Conservation (phyloP, 1,284 basidiomycete genomes). For the Ustilago loliicola region DNA sequence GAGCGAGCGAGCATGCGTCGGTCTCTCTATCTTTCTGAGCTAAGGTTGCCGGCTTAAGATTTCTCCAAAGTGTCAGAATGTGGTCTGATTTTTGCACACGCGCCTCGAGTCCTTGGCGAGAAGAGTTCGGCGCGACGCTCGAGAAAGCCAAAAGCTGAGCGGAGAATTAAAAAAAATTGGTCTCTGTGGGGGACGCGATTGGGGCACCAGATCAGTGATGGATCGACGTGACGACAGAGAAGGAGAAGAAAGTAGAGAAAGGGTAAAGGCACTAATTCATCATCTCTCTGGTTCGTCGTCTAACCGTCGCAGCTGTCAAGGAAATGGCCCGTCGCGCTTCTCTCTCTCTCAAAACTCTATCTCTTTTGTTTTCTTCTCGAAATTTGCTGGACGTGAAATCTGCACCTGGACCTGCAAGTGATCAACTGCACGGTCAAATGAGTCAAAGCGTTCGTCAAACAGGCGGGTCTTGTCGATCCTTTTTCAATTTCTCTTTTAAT, state of each 20-base stretch:
- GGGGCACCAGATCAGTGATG: slow-evolving; percentile 9
- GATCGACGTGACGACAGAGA: slow-evolving; percentile 17
- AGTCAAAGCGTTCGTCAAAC: not conserved
- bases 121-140: slow-evolving; percentile 11
- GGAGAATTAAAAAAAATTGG: slow-evolving; percentile 8
- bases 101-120: slow-evolving; percentile 2
- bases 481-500: not conserved
- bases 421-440: slow-evolving; percentile 10
- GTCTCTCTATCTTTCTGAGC: not conserved
- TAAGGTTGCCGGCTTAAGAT: not conserved
- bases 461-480: slow-evolving; percentile 24
- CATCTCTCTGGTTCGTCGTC: not conserved
- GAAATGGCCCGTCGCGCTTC: not conserved
- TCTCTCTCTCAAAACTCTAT: not conserved
- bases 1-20: too few species aligned
- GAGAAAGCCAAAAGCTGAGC: slow-evolving; percentile 1
- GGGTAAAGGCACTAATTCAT: slow-evolving; percentile 3
- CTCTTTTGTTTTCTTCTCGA: not conserved
- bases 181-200: slow-evolving; percentile 6
- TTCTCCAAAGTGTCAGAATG: slow-evolving; percentile 1
- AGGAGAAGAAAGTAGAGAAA: not conserved
- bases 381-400: not conserved
- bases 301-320: not conserved
- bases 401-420: not conserved
- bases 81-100: slow-evolving; percentile 39